Base-by-base conservation (phyloP, 805 yeast species). In the Ogataea nonfermentans region DNA sequence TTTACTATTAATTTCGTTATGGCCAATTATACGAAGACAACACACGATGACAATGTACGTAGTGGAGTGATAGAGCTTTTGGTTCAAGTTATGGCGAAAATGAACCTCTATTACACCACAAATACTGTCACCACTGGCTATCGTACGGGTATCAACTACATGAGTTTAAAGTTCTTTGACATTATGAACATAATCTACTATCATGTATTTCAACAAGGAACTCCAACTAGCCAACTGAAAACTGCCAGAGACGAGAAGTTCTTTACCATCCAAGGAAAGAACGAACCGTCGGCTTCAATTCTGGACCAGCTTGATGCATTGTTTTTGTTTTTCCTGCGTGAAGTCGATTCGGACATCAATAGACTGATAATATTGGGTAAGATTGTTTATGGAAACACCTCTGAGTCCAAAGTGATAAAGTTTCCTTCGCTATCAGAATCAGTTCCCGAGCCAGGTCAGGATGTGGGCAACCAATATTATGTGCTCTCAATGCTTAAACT, bases 301-400 rank as follows among this genome's bases (percentile, higher is more conserved):
- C 40, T 58, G 16, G 53, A 49, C 33, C 65, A 62, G 20, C 32
- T 64, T n/a, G 56, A 56, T 8, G 30, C 48, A 8, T 39, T 63
- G n/a, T 63, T 57, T 37, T 27, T 40, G 11, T 58, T 59, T 17
- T 35, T 62, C 14, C 42, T 61, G 12, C 47, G 48, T 12, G 65
- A 63, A 37, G 40, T 62, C 1, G 66, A 56, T 26, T 57, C 63
- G 19, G 68, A 65, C 37, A 46, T 52, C 29, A 63, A 65, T 28
- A 56, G 59, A 38, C 45, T 63, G 32, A 63, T 63, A n/a, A 37
- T 57, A 32, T 34, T 62, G 17, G 53, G 56, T 11, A 59, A 56
- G 22, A 9, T 61, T 2, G 43, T 51, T n/a, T 41, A 56, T 15
- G 52, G 52, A 9, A 41, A 49, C 24, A 10, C 40, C 6, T 20